Percentiles rank a stretch among this genome's conserved stretches.
phyloP scores from a whole-genome alignment of 2,329 filamentous ascomycete genomes.

The Nigrospora oryzae region DNA sequence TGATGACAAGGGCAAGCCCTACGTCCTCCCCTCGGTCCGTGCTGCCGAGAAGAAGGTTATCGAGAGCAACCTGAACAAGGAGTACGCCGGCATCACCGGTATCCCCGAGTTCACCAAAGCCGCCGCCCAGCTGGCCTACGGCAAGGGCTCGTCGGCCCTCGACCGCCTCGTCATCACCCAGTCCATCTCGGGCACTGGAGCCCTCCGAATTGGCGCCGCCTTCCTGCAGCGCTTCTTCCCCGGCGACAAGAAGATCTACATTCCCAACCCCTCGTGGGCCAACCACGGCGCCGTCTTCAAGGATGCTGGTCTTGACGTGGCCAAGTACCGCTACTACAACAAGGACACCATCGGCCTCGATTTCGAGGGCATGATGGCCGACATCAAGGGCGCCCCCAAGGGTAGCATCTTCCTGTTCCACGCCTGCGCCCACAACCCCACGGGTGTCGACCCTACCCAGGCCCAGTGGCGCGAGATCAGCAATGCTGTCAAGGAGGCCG shows the following conservation, averaged over 20 bases:
- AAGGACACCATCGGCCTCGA: constrained; percentile 97
- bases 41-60: constrained; percentile 84
- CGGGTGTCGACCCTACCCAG: constrained; percentile 84
- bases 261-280: constrained; percentile 93
- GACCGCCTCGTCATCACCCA: constrained; percentile 84
- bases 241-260: constrained; percentile 89
- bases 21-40: constrained; percentile 89
- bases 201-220: constrained; percentile 85
- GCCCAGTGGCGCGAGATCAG: constrained; percentile 93
- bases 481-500: constrained; percentile 73
- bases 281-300: constrained; percentile 97
- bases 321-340: constrained; percentile 98
- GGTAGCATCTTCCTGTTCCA: constrained; percentile 89
- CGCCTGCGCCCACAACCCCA: constrained; percentile 96
- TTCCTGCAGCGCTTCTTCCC: constrained; percentile 92
- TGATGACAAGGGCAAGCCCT: constrained; percentile 96
- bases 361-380: constrained; percentile 85
- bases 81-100: constrained; percentile 97
- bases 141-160: constrained; percentile 68
- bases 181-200: constrained; percentile 96
- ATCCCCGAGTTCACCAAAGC: constrained; percentile 89
- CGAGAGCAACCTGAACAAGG: constrained; percentile 76
- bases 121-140: constrained; percentile 86
- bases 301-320: constrained; percentile 82
- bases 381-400: constrained; percentile 82